Evolutionary conservation across 1,139 yeast genomes (phyloP).

Genomic region (Debaryomyces subglobosus): DNA sequence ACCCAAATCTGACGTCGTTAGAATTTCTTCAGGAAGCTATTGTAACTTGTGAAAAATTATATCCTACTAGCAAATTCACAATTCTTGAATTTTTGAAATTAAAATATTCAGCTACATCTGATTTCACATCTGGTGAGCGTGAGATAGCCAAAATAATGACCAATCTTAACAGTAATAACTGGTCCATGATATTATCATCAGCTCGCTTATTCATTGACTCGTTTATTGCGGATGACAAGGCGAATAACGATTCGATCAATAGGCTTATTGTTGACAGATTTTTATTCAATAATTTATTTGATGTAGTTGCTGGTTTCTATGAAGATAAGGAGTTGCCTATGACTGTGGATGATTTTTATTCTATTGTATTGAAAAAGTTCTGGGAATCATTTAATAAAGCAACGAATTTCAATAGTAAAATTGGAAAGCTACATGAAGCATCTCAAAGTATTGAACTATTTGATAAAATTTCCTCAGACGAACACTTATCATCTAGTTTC

Average conservation of each 20-base stretch:
- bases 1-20: slow-evolving; percentile 26
- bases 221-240: slow-evolving; percentile 28
- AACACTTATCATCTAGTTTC: slow-evolving; percentile 15
- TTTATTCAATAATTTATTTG: slow-evolving; percentile 40
- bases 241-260: slow-evolving; percentile 28
- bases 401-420: slow-evolving; percentile 48
- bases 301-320: slow-evolving; percentile 27
- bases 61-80: slow-evolving; percentile 45
- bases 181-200: slow-evolving; percentile 27
- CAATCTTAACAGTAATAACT: slow-evolving; percentile 36
- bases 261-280: slow-evolving; percentile 41
- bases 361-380: slow-evolving; percentile 39
- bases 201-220: slow-evolving; percentile 28
- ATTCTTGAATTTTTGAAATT: slow-evolving; percentile 37
- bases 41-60: slow-evolving; percentile 44
- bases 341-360: slow-evolving; percentile 20
- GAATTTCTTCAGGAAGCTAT: slow-evolving; percentile 29
- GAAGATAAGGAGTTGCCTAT: slow-evolving; percentile 19
- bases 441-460: slow-evolving; percentile 41
- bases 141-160: slow-evolving; percentile 35
- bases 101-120: slow-evolving; percentile 24
- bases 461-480: slow-evolving; percentile 21
- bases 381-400: slow-evolving; percentile 60
- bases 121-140: slow-evolving; percentile 23
- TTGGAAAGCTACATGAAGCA: slow-evolving; percentile 51